phyloP scores from a whole-genome alignment of 148 eudicot genomes.

The Camellia lanceoleosa region DNA sequence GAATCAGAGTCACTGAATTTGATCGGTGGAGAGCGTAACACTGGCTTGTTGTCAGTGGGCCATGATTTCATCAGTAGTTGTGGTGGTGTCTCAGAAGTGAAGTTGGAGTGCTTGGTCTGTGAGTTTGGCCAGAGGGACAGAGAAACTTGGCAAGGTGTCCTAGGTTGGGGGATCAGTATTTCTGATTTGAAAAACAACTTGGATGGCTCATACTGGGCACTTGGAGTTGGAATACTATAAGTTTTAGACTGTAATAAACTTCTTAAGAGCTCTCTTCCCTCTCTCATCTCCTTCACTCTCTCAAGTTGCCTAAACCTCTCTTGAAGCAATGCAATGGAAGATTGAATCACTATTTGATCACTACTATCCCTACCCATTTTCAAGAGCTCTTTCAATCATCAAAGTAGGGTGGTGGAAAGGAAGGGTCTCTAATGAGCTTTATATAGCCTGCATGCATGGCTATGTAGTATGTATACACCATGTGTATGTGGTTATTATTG shows the following conservation, averaged over 20 bases:
- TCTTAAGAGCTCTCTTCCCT: conserved; percentile 51
- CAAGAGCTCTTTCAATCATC: background rate
- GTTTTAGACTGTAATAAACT: conserved; percentile 19
- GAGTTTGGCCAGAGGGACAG: conserved; percentile 44
- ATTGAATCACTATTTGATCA: conserved; percentile 36
- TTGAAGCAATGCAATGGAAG: conserved; percentile 67
- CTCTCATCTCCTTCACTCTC: conserved; percentile 68
- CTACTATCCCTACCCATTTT: conserved; percentile 32
- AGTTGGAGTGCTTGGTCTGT: background rate
- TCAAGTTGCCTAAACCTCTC: conserved; percentile 74
- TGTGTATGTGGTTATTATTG: no score
- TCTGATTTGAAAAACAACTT: conserved; percentile 27
- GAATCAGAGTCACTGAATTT: conserved; percentile 29
- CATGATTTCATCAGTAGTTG: conserved; percentile 13
- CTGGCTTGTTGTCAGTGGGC: conserved; percentile 14
- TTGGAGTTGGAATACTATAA: conserved; percentile 1
- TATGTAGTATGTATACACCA: conserved; percentile 9
- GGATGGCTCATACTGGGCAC: conserved; percentile 7
- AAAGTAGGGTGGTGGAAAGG: background rate
- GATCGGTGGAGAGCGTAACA: background rate
- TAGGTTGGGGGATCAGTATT: conserved; percentile 16
- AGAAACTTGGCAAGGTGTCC: conserved; percentile 18
- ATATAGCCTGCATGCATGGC: conserved; percentile 12
- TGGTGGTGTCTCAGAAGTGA: background rate
- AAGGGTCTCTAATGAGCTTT: background rate